Evolutionary conservation across 257 asterid genomes (phyloP), one percentile per base, ranked within the genome.

Genomic region (Handroanthus guayacan): DNA sequence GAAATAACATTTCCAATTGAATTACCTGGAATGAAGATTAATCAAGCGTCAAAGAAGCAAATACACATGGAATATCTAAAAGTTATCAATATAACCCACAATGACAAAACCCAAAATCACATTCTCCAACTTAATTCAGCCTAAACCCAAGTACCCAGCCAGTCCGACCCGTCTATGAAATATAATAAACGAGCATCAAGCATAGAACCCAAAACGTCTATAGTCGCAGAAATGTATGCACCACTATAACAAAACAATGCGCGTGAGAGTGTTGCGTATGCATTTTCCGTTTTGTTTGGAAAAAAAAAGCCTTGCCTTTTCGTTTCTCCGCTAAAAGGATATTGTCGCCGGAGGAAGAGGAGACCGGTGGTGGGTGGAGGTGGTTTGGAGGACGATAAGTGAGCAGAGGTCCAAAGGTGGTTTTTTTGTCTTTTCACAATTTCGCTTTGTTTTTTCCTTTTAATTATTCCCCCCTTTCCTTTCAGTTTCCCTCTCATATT

Each of bases 301-400:
- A 48, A 51, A 47, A 39, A 14, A 44, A 54, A 66, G 44, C 56
- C 39, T 71, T 61, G 12, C 78, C 82, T 54, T 51, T 48, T 14
- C 3, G 16, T n/a, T 47, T 63, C 47, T 17, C 20, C 43, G 36
- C 6, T 18, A 5, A 52, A 60, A 4, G 16, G 10, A 71, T 37
- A 52, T 10, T 54, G 18, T 51, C 70, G 52, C 39, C 69, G 78
- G 78, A 54, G 61, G 14, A 14, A 58, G 62, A 11, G 55, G 38
- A 72, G 77, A 72, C 60, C 77, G 69, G 77, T 25, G 69, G 69
- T 58, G 50, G 60, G 60, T 54, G 60, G 60, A 3, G 61, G 61
- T 54, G 67, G 56, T 34, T 54, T 25, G 48, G 37, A 69, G 67
- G 56, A 36, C 43, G 63, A 60, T 7, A 9, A 20, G 34, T 25